Evolutionary conservation across 1,284 basidiomycete species (phyloP).

Genomic region (Athelia psychrophila): DNA sequence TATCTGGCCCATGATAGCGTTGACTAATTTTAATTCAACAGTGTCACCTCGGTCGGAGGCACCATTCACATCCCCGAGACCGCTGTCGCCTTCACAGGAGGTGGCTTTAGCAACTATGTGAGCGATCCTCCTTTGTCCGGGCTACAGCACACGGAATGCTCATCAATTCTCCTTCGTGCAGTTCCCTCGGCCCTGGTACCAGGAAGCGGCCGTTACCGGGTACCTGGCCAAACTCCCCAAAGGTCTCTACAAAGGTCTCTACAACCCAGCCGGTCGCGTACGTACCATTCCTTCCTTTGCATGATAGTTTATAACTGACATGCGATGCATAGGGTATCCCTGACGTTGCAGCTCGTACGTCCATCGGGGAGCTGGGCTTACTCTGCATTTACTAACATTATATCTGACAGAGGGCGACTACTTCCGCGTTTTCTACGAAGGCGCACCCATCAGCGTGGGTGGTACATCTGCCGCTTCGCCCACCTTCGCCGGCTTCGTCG

Average conservation of each 20-base stretch:
- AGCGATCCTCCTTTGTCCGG: constrained; percentile 9
- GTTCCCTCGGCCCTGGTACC: constrained; percentile 53
- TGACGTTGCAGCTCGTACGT: constrained; percentile 50
- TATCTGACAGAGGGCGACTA: constrained; percentile 30
- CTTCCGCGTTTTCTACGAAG: constrained; percentile 41
- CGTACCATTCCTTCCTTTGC: not conserved
- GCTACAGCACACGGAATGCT: no score
- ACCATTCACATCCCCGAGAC: constrained; percentile 55
- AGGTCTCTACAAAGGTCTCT: constrained; percentile 48
- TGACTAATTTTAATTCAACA: constrained; percentile 9
- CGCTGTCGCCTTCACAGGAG: constrained; percentile 53
- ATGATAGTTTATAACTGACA: not conserved
- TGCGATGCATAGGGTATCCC: constrained; percentile 48
- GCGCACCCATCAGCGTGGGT: constrained; percentile 34
- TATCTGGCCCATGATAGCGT: constrained; percentile 6
- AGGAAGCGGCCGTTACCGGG: constrained; percentile 36
- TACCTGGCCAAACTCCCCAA: constrained; percentile 45
- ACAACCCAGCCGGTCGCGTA: constrained; percentile 36
- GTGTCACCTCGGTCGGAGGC: constrained; percentile 61
- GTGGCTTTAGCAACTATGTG: constrained; percentile 61
- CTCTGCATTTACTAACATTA: no score
- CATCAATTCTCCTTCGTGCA: constrained; percentile 16
- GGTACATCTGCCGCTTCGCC: constrained; percentile 64
- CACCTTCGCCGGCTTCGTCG: constrained; percentile 50
- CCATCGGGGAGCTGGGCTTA: no score